Evolutionary conservation across 768 basidiomycete genomes (phyloP).

Genomic region (Suillus subaureus): DNA sequence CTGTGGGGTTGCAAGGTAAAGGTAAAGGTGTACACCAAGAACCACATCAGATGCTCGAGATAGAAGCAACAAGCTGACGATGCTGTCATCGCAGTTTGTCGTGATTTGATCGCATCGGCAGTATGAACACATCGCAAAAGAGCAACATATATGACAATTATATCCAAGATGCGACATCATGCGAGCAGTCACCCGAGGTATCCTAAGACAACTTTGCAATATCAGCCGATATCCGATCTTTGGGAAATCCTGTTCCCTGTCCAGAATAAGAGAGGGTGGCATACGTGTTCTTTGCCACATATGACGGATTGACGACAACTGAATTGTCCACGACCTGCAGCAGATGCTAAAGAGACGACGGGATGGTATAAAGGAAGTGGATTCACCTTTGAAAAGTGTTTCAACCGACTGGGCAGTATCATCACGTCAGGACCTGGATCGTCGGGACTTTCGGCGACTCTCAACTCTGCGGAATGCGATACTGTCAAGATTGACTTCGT

Average conservation of each 20-base stretch:
- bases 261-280: conserved; percentile 43
- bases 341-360: neutral
- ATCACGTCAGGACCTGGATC: conserved; percentile 78
- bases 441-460: conserved; percentile 32
- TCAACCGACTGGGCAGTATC: conserved; percentile 84
- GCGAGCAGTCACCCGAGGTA: neutral
- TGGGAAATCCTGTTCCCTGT: conserved; percentile 25
- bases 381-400: conserved; percentile 85
- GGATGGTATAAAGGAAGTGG: neutral
- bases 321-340: conserved; percentile 75
- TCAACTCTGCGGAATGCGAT: conserved; percentile 65
- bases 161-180: neutral
- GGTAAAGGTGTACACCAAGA: too few relatives aligned
- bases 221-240: conserved; percentile 31
- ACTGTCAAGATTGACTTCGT: conserved; percentile 91
- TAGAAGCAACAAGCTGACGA: too few relatives aligned
- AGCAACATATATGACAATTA: neutral
- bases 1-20: too few relatives aligned
- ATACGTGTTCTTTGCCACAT: conserved; percentile 62
- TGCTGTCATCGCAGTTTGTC: too few relatives aligned
- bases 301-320: conserved; percentile 84
- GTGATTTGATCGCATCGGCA: too few relatives aligned
- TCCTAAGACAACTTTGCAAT: conserved; percentile 29
- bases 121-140: neutral
- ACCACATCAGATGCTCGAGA: too few relatives aligned